phyloP scores from a whole-genome alignment of 2,329 filamentous ascomycete species.

The Pseudopyrenochaeta lycopersici region DNA sequence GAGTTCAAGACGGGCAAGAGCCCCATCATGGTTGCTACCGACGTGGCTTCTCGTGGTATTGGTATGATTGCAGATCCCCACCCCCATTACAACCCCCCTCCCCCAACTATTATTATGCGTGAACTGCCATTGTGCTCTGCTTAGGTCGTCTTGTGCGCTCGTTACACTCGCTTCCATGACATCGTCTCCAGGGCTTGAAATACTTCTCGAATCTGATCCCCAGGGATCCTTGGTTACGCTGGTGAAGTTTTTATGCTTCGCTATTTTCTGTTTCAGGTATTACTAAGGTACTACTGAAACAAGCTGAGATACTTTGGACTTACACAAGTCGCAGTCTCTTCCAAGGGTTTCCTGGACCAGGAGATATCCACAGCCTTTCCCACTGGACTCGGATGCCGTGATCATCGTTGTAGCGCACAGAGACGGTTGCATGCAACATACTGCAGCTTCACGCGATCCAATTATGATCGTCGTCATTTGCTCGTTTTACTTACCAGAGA shows the following conservation, averaged over 20 bases:
- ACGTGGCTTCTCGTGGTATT: slow-evolving; percentile 99
- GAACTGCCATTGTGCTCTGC: slow-evolving; percentile 81
- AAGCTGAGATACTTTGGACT: slow-evolving; percentile 81
- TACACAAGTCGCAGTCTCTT: slow-evolving; percentile 73
- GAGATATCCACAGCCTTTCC: slow-evolving; percentile 64
- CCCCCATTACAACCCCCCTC: slow-evolving; percentile 49
- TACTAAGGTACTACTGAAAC: slow-evolving; percentile 73
- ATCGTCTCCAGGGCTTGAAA: slow-evolving; percentile 83
- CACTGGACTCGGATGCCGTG: slow-evolving; percentile 56
- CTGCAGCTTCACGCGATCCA: slow-evolving; percentile 67
- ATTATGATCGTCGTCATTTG: slow-evolving; percentile 60
- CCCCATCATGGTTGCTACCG: slow-evolving; percentile 99
- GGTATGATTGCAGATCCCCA: slow-evolving; percentile 84
- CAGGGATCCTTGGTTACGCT: slow-evolving; percentile 87
- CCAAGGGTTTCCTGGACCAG: slow-evolving; percentile 73
- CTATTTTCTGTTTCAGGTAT: slow-evolving; percentile 75
- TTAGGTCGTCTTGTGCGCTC: slow-evolving; percentile 86
- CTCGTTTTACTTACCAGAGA: slow-evolving; percentile 57
- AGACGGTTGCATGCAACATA: slow-evolving; percentile 65
- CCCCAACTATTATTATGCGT: slow-evolving; percentile 61
- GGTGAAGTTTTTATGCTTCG: slow-evolving; percentile 73
- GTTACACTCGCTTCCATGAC: slow-evolving; percentile 79
- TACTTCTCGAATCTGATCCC: slow-evolving; percentile 83
- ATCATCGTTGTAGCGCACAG: slow-evolving; percentile 59
- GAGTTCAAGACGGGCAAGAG: slow-evolving; percentile 99